A percentile compares a stretch with the other conserved stretches of the same genome.
These are phyloP conservation scores for Pichia inconspicua DNA, from an alignment of 1,139 yeast species.

Conservation along the genomic window DNA sequence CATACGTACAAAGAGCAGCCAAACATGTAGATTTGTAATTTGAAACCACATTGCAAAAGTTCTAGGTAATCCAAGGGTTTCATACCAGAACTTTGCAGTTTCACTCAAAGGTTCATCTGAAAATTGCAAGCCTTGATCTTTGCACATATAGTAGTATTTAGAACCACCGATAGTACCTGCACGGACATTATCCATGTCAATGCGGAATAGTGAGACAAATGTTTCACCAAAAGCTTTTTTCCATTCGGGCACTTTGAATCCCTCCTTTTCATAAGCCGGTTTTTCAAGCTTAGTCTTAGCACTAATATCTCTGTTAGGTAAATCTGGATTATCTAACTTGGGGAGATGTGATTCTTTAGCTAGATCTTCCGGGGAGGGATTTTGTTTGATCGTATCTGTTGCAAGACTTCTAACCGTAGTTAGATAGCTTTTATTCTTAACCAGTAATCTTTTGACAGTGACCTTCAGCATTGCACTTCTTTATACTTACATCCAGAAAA, in stretches of 20 bases:
- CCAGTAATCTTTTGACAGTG: background rate
- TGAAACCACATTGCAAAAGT: conserved; percentile 95
- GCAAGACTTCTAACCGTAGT: background rate
- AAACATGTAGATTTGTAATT: conserved; percentile 79
- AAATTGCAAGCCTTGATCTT: conserved; percentile 70
- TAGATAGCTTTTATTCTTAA: background rate
- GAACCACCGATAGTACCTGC: conserved; percentile 95
- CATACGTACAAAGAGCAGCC: conserved; percentile 93
- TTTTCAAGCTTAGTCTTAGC: conserved; percentile 26
- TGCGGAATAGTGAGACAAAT: conserved; percentile 54
- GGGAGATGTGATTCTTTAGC: conserved; percentile 47
- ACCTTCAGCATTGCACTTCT: background rate
- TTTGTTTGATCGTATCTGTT: background rate
- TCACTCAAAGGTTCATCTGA: conserved; percentile 60
- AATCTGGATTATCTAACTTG: conserved; percentile 34
- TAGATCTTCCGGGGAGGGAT: conserved; percentile 20
- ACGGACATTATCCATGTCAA: conserved; percentile 88
- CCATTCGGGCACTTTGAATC: conserved; percentile 57
- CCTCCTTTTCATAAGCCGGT: conserved; percentile 48
- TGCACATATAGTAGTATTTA: conserved; percentile 77
- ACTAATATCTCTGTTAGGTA: conserved; percentile 28
- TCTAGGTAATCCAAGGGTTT: conserved; percentile 70
- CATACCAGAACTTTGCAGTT: conserved; percentile 67
- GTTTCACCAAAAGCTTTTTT: conserved; percentile 67
- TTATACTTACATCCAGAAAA: background rate